Conservation (phyloP, 2,329 filamentous ascomycete genomes). For the Ophiostoma angusticollis region DNA sequence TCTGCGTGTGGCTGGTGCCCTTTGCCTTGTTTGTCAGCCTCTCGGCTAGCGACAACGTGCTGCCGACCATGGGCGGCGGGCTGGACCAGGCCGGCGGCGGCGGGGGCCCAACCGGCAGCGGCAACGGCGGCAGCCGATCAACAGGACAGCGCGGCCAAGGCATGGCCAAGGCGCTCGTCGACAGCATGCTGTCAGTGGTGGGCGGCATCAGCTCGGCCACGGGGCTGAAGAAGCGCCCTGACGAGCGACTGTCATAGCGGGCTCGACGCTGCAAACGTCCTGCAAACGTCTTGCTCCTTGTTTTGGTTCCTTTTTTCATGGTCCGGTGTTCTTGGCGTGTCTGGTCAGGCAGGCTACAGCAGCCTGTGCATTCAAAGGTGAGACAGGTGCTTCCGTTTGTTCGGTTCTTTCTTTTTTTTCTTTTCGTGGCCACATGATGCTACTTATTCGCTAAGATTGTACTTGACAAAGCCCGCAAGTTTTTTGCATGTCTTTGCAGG, state of each 20-base stretch:
- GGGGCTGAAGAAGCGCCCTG: conserved; percentile 27
- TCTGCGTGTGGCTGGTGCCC: conserved; percentile 93
- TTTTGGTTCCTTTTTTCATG: background rate
- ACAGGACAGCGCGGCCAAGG: conserved; percentile 36
- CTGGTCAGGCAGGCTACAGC: background rate
- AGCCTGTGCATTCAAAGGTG: too few species aligned
- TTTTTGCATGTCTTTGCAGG: conserved; percentile 10
- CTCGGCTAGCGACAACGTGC: conserved; percentile 85
- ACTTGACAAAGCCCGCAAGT: conserved; percentile 12
- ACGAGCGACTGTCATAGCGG: conserved; percentile 23
- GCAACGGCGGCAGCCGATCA: conserved; percentile 26
- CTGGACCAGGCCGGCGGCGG: too few species aligned
- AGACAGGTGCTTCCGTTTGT: background rate
- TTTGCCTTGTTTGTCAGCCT: conserved; percentile 92
- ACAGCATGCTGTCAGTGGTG: conserved; percentile 41
- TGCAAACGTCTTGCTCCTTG: background rate
- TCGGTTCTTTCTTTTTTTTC: background rate
- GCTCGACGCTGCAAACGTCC: too few species aligned
- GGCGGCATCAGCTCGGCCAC: conserved; percentile 29
- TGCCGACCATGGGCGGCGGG: conserved; percentile 73
- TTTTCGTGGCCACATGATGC: conserved; percentile 11
- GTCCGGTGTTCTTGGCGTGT: conserved; percentile 1
- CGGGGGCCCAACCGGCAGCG: conserved; percentile 33
- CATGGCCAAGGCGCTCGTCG: conserved; percentile 53
- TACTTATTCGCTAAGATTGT: conserved; percentile 16